These are phyloP conservation scores for Pseudogymnoascus sp. DNA, from an alignment of 2,329 filamentous ascomycete genomes.

Conservation along the genomic window DNA sequence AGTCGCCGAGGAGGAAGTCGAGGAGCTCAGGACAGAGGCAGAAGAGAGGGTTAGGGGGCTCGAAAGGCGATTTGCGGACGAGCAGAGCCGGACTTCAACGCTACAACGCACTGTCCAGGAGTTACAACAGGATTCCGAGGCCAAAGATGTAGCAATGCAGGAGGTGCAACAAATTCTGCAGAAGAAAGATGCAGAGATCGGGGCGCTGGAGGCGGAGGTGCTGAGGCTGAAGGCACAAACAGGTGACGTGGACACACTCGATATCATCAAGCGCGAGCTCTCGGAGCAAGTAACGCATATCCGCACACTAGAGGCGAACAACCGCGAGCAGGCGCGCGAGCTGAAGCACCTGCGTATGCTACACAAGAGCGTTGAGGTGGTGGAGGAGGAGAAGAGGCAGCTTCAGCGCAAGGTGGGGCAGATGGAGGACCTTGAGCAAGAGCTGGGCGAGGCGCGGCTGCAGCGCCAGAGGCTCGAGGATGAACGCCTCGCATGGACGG, in stretches of 20 bases:
- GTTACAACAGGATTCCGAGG: conserved; percentile 38
- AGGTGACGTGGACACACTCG: conserved; percentile 77
- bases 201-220: conserved; percentile 72
- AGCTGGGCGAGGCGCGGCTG: conserved; percentile 70
- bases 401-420: conserved; percentile 70
- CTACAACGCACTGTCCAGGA: conserved; percentile 47
- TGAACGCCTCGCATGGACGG: conserved; percentile 78
- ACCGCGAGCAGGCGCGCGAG: conserved; percentile 70
- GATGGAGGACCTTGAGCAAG: conserved; percentile 64
- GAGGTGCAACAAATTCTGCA: conserved; percentile 37
- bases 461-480: conserved; percentile 84
- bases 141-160: conserved; percentile 24
- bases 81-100: conserved; percentile 51
- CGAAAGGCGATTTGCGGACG: conserved; percentile 51
- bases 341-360: conserved; percentile 72
- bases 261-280: conserved; percentile 77
- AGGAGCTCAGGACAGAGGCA: conserved; percentile 56
- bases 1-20: conserved; percentile 68
- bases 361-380: conserved; percentile 81
- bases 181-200: conserved; percentile 62
- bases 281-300: conserved; percentile 91
- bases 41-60: conserved; percentile 62
- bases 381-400: conserved; percentile 88
- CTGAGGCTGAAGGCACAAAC: conserved; percentile 77
- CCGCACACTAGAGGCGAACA: conserved; percentile 69